phyloP scores from a whole-genome alignment of 176 grass and related monocot species.

The Rhipidocladum racemiflorum region DNA sequence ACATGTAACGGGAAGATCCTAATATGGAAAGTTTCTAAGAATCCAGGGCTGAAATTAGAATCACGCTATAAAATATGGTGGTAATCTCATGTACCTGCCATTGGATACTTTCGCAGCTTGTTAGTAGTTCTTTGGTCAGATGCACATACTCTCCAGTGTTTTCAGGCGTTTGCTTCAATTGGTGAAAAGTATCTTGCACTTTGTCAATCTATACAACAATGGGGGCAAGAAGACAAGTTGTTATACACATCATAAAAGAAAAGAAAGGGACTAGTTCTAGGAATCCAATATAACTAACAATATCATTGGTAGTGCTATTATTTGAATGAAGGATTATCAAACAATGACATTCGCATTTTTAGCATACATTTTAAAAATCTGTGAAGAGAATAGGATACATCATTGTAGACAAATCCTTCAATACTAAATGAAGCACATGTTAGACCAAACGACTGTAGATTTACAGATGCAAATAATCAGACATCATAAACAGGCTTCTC shows the following conservation, averaged over 20 bases:
- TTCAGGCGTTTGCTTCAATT: constrained; percentile 75
- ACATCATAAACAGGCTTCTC: neutral
- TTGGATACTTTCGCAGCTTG: constrained; percentile 79
- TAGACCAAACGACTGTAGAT: neutral
- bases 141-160: constrained; percentile 83
- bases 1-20: neutral
- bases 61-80: neutral
- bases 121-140: constrained; percentile 72
- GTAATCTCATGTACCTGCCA: constrained; percentile 67
- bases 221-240: neutral
- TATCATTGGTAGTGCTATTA: neutral
- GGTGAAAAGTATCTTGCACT: constrained; percentile 70
- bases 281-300: neutral
- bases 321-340: neutral
- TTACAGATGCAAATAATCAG: neutral
- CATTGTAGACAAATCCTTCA: neutral
- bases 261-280: neutral
- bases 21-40: neutral
- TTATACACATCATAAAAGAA: neutral
- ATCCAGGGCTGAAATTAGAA: neutral
- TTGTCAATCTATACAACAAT: constrained; percentile 61
- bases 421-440: neutral
- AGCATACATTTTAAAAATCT: neutral
- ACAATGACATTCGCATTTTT: neutral
- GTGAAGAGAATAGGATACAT: neutral